Percentiles rank a stretch among this genome's conserved stretches.
These are phyloP conservation scores for Phalaenopsis hybrid DNA, from an alignment of 116 monocot species.

Conservation along the genomic window DNA sequence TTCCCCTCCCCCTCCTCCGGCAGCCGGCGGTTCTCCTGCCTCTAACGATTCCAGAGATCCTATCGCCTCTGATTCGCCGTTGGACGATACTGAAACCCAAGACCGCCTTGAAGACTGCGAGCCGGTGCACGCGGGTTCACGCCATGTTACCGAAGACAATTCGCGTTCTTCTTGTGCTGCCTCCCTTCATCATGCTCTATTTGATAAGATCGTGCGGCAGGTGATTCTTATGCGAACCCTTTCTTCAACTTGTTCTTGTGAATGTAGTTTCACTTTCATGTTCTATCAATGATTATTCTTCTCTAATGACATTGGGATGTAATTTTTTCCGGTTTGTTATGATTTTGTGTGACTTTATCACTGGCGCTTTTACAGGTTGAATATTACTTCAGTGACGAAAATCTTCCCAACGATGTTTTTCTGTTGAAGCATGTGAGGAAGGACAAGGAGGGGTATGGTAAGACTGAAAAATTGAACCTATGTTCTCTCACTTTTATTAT, in stretches of 20 bases:
- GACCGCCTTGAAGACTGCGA: neutral
- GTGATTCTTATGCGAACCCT: neutral
- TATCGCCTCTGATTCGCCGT: too few species aligned
- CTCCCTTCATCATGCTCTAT: conserved; percentile 34
- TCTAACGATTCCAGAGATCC: neutral
- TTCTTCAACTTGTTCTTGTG: neutral
- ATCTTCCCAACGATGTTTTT: conserved; percentile 62
- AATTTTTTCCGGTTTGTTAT: neutral
- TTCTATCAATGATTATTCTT: neutral
- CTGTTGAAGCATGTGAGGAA: conserved; percentile 47
- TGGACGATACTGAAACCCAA: neutral
- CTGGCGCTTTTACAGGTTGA: conserved; percentile 44
- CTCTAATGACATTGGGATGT: neutral
- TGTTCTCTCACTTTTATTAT: neutral
- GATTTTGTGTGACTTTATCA: neutral
- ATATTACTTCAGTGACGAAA: conserved; percentile 70
- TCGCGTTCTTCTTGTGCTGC: neutral
- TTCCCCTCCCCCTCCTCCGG: conserved; percentile 18
- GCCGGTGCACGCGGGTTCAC: neutral
- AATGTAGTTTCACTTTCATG: neutral
- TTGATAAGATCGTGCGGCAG: conserved; percentile 64
- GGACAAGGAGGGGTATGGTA: conserved; percentile 59
- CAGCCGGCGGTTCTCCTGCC: neutral
- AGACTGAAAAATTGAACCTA: conserved; percentile 7
- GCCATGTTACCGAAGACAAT: neutral